Evolutionary conservation across 2,329 filamentous ascomycete genomes (phyloP).

Genomic region (Laburnicola sp.): DNA sequence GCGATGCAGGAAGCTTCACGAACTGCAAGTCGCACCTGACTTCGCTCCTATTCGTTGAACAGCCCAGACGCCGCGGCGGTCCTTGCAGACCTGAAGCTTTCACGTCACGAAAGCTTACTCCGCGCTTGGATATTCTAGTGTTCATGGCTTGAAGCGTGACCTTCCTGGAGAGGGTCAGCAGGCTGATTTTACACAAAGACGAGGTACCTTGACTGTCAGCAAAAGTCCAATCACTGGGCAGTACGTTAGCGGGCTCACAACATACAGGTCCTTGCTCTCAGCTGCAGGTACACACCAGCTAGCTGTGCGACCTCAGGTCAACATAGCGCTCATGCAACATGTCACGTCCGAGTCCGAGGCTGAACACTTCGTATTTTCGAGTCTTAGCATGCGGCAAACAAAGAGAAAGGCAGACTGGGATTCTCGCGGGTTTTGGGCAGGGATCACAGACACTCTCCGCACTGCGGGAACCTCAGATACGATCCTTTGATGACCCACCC

Average conservation of each 20-base stretch:
- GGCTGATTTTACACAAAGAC: constrained; percentile 2
- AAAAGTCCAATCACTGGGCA: neutral
- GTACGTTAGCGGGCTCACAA: neutral
- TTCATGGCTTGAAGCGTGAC: neutral
- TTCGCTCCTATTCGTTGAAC: neutral
- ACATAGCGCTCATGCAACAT: neutral
- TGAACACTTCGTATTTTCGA: neutral
- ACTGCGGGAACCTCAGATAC: constrained; percentile 6
- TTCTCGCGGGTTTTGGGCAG: neutral
- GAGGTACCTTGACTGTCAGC: neutral
- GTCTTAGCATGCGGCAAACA: constrained; percentile 1
- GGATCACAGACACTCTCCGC: constrained; percentile 1
- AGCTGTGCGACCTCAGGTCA: neutral
- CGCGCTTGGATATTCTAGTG: neutral
- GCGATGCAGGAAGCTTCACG: constrained; percentile 5
- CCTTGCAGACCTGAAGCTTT: constrained; percentile 1
- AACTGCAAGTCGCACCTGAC: neutral
- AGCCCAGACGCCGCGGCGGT: neutral
- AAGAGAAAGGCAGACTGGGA: neutral
- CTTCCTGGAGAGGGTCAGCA: neutral
- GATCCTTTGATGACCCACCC: constrained; percentile 5
- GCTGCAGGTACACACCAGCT: neutral
- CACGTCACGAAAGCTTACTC: constrained; percentile 1
- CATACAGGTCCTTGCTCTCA: neutral
- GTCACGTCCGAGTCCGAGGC: neutral